Evolutionary conservation across 176 grass and related monocot species (phyloP), one percentile per base, ranked within the genome.

Genomic region (Lolium rigidum): DNA sequence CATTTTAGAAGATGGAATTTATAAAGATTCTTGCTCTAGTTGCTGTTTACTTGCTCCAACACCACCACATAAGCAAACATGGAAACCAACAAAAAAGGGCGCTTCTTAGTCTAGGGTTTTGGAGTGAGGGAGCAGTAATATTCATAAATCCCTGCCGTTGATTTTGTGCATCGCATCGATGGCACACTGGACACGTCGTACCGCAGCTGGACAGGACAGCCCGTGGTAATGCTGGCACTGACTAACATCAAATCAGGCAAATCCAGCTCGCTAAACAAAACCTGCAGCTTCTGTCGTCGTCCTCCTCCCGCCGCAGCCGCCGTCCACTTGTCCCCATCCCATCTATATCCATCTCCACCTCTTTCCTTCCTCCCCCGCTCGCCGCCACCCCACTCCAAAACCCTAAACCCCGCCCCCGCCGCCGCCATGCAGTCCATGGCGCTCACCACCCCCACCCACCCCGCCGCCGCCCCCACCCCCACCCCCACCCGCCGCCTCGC

Each of bases 391-490:
- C n/a, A 31, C 10, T 31, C 66, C 75, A 28, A 74, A 88, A 83
- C 88, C 83, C 92, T 80, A 79, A 87, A 83, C 89, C 84, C 71
- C 18, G 25, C n/a, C 7, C 73, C n/a, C 84, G 28, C 74, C 81
- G 87, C 60, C 78, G 50, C 73, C 74, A 98, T 98, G 95, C 95
- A 95, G 79, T 91, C 95, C 4, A 56, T 90, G 28, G 95, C 89
- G 48, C 70, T 93, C 74, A 59, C 81, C 67, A 61, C 87, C 80
- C 55, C 91, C 1, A 49, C 57, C 18, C 39, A 76, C 54, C 82
- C 85, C 57, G 57, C 73, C 47, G 28, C 77, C 11, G 17, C 25
- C 55, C 39, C 46, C 15, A 49, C 14, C 72, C 7, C 70, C 55
- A 28, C 46, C 15, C 31, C 14, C 72, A 5, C 70, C 78, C 22